Conservation (phyloP, 2,329 filamentous ascomycete species). For the Orbilia oligospora region DNA sequence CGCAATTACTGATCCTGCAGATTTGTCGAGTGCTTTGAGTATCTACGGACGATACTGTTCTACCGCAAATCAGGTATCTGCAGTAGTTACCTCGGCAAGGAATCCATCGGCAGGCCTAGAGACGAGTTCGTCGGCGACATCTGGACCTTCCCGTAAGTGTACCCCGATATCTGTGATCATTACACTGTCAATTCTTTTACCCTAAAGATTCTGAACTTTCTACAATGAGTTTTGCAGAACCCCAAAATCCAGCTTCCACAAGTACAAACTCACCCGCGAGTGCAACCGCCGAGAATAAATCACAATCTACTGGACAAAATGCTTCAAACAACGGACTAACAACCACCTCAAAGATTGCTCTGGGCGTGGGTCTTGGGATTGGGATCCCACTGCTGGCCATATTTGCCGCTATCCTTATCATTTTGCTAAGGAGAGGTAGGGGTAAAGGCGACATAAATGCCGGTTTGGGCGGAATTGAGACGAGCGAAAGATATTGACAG, state of each 20-base stretch:
- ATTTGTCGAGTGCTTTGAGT: constrained; percentile 63
- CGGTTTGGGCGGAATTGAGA: constrained; percentile 47
- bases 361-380: constrained; percentile 47
- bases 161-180: too few species aligned
- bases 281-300: not conserved
- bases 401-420: constrained; percentile 25
- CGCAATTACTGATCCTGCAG: constrained; percentile 61
- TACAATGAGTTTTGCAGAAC: not conserved
- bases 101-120: not conserved
- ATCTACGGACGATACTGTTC: constrained; percentile 63
- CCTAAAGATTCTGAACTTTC: too few species aligned
- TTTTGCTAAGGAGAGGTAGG: constrained; percentile 29
- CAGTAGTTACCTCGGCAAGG: not conserved
- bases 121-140: constrained; percentile 2
- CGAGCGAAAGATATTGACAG: constrained; percentile 10
- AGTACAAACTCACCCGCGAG: not conserved
- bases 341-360: constrained; percentile 43
- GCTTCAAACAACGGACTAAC: constrained; percentile 11
- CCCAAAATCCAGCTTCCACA: constrained; percentile 10
- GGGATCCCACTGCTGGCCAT: constrained; percentile 42
- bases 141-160: constrained; percentile 4
- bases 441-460: not conserved
- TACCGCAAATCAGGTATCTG: constrained; percentile 61
- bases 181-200: too few species aligned
- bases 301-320: not conserved